Base-by-base conservation (phyloP, 768 basidiomycete species). In the Floccularia luteovirens region DNA sequence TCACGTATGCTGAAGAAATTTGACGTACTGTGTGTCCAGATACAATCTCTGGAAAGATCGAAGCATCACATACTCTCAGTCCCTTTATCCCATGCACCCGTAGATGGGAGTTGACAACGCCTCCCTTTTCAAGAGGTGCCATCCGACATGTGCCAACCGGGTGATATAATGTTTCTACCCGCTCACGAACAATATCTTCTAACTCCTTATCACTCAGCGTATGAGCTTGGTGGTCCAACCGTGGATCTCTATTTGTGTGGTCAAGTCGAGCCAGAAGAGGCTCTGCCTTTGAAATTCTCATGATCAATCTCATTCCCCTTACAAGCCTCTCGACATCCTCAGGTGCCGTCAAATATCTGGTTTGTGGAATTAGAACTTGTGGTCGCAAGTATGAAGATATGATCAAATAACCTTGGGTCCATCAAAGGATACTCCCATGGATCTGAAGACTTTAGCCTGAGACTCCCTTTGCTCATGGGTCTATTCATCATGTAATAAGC, bases 81-180 rank as follows among this genome's bases (percentile, higher is more conserved):
- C 63, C 66, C 17, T 59, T 49, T 24, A 73, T 52, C 1, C 67
- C 71, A 47, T 71, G 66, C 8, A 73, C 70, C 1, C 64, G 57
- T 27, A 71, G 50, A 30, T 60, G 55, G 3, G 61, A 56, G 46
- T 70, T 65, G 4, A 73, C 69, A n/a, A 71, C 69, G 4, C 71
- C 69, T 4, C 59, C 53, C 20, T 63, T 56, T 14, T 54, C 55
- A 7, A 50, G 46, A 13, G 65, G 62, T 10, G 68, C 68, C 68
- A 71, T 73, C 17, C 67, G 59, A 39, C 69, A 70, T 7, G 68
- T 69, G 40, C 64, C 57, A 8, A 63, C 43, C 0, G 70, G 69
- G 46, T 73, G 71, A 41, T 71, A 72, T 23, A 70, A 47, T 1
- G 70, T 73, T 45, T 71, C 66, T 3, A 66, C 60, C 12, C 69